These are phyloP conservation scores for Trichoderma sp. DNA, from an alignment of 2,329 filamentous ascomycete species.

Conservation along the genomic window DNA sequence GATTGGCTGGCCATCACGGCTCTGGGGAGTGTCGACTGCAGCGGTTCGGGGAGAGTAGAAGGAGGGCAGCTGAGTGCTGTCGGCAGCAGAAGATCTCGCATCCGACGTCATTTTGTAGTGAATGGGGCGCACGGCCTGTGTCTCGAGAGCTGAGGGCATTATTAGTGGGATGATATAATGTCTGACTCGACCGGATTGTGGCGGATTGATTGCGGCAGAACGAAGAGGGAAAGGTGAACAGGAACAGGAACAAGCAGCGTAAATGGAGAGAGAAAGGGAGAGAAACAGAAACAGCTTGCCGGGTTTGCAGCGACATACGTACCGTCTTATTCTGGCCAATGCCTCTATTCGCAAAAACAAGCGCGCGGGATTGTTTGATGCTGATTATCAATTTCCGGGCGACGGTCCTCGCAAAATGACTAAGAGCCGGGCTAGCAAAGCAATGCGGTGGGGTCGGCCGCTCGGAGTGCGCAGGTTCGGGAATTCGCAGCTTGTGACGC, in stretches of 20 bases:
- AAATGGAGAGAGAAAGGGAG: background rate
- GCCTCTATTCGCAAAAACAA: constrained; percentile 8
- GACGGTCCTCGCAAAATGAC: constrained; percentile 7
- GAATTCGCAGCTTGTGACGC: background rate
- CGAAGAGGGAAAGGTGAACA: background rate
- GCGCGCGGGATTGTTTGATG: constrained; percentile 15
- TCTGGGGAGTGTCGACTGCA: constrained; percentile 25
- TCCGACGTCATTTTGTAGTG: constrained; percentile 8
- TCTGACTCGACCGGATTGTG: background rate
- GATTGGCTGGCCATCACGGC: constrained; percentile 28
- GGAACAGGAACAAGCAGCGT: background rate
- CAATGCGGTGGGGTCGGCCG: constrained; percentile 5
- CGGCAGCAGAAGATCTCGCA: constrained; percentile 14
- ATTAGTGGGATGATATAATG: background rate
- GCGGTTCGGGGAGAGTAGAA: constrained; percentile 46
- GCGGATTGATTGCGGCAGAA: background rate
- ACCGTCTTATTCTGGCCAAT: constrained; percentile 10
- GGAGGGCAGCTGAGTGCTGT: constrained; percentile 41
- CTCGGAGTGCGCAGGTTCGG: constrained; percentile 13
- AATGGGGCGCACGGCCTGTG: constrained; percentile 8
- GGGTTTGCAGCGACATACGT: constrained; percentile 1
- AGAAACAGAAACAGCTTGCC: too few relatives aligned
- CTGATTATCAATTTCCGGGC: constrained; percentile 19
- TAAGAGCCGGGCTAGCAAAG: constrained; percentile 4
- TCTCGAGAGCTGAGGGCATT: constrained; percentile 15